Conservation (phyloP, 441 rosid species). For the Aquilaria agallochum region DNA sequence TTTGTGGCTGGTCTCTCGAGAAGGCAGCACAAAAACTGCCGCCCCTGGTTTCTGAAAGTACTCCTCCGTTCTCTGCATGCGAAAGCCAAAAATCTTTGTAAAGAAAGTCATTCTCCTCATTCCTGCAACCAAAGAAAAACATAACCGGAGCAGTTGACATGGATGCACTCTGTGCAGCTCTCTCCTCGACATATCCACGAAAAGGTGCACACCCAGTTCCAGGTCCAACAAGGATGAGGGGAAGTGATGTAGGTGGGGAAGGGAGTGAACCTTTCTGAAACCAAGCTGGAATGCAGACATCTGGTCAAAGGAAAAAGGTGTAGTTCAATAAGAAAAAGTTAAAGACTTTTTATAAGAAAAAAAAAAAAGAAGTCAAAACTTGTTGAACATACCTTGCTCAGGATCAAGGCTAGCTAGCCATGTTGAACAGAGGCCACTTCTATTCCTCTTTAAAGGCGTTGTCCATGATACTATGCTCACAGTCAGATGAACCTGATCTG, state of each 20-base stretch:
- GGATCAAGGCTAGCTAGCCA: constrained; percentile 87
- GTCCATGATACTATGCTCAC: constrained; percentile 82
- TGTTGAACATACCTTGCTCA: constrained; percentile 42
- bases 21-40: constrained; percentile 86
- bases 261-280: constrained; percentile 78
- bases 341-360: neutral
- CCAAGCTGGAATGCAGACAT: constrained; percentile 66
- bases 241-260: constrained; percentile 62
- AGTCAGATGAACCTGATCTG: constrained; percentile 82
- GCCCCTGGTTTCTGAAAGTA: constrained; percentile 67
- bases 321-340: constrained; percentile 6
- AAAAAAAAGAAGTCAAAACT: neutral
- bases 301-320: constrained; percentile 29
- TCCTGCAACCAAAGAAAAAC: constrained; percentile 88
- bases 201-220: constrained; percentile 99
- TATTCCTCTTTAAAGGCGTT: constrained; percentile 81
- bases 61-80: constrained; percentile 43
- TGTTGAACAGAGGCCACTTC: constrained; percentile 77
- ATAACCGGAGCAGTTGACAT: constrained; percentile 54
- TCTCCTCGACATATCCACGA: constrained; percentile 82
- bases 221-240: constrained; percentile 83
- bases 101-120: constrained; percentile 67
- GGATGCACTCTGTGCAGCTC: constrained; percentile 50
- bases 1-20: constrained; percentile 88
- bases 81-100: constrained; percentile 73